Evolutionary conservation across 139 green algal genomes (phyloP).

Genomic region (Chlamydomonas incerta): DNA sequence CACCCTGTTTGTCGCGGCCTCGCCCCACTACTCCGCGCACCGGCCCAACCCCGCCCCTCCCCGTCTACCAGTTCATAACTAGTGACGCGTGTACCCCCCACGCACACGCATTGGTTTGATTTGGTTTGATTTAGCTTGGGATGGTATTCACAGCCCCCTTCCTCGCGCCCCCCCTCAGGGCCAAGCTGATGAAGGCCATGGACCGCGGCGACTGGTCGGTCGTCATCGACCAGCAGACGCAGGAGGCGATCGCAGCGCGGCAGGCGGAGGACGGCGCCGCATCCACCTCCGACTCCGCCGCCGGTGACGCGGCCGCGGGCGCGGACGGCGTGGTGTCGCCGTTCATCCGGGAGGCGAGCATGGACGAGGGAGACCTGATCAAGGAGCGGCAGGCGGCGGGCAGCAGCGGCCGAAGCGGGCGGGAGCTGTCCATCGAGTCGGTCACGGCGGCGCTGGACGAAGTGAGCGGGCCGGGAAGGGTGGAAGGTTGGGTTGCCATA

Average conservation of each 20-base stretch:
- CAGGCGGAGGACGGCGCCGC: not conserved
- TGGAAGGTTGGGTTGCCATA: not conserved
- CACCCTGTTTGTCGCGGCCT: too few relatives aligned
- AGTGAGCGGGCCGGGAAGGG: conserved; percentile 30
- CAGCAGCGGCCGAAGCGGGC: not conserved
- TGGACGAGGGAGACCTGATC: not conserved
- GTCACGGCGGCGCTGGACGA: conserved; percentile 83
- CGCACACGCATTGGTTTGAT: too few relatives aligned
- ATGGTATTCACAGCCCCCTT: too few relatives aligned
- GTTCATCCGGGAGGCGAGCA: conserved; percentile 57
- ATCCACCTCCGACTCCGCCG: not conserved
- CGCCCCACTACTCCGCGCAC: too few relatives aligned
- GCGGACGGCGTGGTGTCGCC: conserved; percentile 67
- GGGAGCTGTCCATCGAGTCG: conserved; percentile 58
- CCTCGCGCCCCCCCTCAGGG: conserved; percentile 41
- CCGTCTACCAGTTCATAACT: too few relatives aligned
- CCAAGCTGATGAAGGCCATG: conserved; percentile 73
- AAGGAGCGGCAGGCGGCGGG: not conserved
- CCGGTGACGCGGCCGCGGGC: conserved; percentile 9
- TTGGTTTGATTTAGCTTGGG: too few relatives aligned
- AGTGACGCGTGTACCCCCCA: too few relatives aligned
- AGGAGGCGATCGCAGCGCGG: not conserved
- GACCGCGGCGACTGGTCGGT: conserved; percentile 86
- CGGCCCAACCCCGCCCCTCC: too few relatives aligned
- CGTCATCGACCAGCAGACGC: conserved; percentile 86